Evolutionary conservation across 2,329 filamentous ascomycete species (phyloP), one percentile per base, ranked within the genome.

Genomic region (Phialophora verrucosa): DNA sequence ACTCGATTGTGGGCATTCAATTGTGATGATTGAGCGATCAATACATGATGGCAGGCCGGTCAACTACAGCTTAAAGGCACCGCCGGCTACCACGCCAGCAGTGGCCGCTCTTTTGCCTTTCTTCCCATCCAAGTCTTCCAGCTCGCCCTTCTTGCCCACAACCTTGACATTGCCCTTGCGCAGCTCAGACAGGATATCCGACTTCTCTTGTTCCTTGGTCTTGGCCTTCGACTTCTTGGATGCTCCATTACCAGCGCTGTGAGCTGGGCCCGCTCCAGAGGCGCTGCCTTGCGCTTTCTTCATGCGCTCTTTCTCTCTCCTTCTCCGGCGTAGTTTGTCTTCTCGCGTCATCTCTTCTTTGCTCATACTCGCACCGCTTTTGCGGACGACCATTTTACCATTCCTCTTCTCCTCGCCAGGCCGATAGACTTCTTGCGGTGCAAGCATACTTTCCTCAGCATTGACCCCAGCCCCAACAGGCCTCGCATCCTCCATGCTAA

Each of bases 401-500:
- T 49, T 58, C 10, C 61, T 62, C 14, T 80, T 77, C 3, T 87
- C 85, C 73, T 90, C 88, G 68, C 89, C 88, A n/a, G 92, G 88
- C 73, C 88, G 88, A 82, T 98, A 99, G 29, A 99, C 85, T 78
- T 99, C 95, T 76, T 98, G 95, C 2, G 95, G 95, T 54, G 95
- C 95, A 67, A 99, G 86, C 82, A 90, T 90, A 74, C 89, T 91
- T 29, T 75, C 75, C 54, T 84, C 86, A 62, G 87, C 87, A 14
- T 84, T 83, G 65, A 93, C 87, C 50, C 90, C 91, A 74, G 89
- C 88, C 51, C 91, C 91, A 17, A 90, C 90, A 7, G 95, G 94
- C 73, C 96, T 90, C 1, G 93, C 94, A 75, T 99, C 95, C 81
- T 99, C 95, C 91, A 98, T 96, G 71, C 87, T 85, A 70, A 98